These are phyloP conservation scores for Debaryomyces psychrophilus DNA, from an alignment of 1,139 yeast species.

Conservation along the genomic window DNA sequence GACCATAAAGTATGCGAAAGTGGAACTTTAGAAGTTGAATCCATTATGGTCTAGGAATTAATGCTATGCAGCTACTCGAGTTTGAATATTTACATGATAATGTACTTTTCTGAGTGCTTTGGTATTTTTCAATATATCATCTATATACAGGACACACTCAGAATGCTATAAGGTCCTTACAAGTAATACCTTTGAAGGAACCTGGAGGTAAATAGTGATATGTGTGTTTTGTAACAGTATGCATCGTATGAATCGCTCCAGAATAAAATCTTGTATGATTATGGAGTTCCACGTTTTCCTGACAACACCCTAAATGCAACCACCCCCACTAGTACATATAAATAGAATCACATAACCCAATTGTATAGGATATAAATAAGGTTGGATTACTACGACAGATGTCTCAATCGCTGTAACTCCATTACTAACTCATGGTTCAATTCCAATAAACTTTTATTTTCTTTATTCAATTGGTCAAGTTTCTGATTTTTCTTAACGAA, in stretches of 20 bases:
- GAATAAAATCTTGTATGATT: too few species aligned
- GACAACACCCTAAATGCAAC: too few species aligned
- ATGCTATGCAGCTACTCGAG: neutral
- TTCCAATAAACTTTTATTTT: conserved; percentile 37
- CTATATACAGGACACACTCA: conserved; percentile 1
- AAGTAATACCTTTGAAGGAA: too few species aligned
- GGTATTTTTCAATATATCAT: neutral
- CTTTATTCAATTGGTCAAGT: conserved; percentile 29
- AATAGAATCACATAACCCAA: too few species aligned
- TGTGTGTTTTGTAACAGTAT: too few species aligned
- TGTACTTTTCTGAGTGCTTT: neutral
- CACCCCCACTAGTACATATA: too few species aligned
- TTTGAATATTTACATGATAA: neutral
- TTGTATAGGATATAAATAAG: too few species aligned
- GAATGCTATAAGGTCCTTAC: too few species aligned
- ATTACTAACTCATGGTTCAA: conserved; percentile 36
- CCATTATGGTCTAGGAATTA: conserved; percentile 27
- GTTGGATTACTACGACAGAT: neutral
- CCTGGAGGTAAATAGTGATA: too few species aligned
- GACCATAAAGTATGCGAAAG: conserved; percentile 95
- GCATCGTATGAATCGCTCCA: too few species aligned
- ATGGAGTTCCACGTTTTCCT: too few species aligned
- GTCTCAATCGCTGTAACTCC: conserved; percentile 10
- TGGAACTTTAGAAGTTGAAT: conserved; percentile 47
- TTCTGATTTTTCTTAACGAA: conserved; percentile 28